phyloP scores from a whole-genome alignment of 116 monocot genomes.

The Papilionanthe hybrid region DNA sequence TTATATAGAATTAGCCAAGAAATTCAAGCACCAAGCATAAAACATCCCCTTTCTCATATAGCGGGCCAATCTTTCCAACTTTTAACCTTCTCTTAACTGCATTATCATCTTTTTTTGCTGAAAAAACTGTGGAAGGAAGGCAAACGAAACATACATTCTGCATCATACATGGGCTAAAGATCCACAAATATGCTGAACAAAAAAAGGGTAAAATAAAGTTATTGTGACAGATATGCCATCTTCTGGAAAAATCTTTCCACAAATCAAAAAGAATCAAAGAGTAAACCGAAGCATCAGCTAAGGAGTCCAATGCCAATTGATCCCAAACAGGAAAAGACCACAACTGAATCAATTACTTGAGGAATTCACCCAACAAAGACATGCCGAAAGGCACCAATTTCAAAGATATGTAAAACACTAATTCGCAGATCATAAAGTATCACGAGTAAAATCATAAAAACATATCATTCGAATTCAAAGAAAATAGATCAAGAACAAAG shows the following conservation, averaged over 20 bases:
- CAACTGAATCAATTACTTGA: neutral
- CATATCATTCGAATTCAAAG: neutral
- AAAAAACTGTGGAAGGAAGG: neutral
- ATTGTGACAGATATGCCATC: neutral
- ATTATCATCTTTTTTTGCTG: neutral
- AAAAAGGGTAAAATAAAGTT: neutral
- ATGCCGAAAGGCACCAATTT: neutral
- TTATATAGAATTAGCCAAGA: neutral
- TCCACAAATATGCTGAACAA: neutral
- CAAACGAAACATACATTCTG: neutral
- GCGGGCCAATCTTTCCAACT: neutral
- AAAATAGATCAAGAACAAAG: neutral
- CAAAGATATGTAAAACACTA: neutral
- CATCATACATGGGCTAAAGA: neutral
- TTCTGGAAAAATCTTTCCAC: neutral
- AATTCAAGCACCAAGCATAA: neutral
- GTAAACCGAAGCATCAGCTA: neutral
- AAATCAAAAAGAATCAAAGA: neutral
- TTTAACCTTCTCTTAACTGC: neutral
- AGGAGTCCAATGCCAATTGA: neutral
- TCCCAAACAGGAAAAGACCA: neutral
- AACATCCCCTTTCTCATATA: neutral
- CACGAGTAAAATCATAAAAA: neutral
- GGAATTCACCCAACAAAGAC: neutral
- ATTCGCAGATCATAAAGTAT: neutral